Percentiles rank a stretch among this genome's conserved stretches.
Evolutionary conservation across 768 basidiomycete genomes (phyloP).

Genomic region (Leccinum olivaceopallidum): DNA sequence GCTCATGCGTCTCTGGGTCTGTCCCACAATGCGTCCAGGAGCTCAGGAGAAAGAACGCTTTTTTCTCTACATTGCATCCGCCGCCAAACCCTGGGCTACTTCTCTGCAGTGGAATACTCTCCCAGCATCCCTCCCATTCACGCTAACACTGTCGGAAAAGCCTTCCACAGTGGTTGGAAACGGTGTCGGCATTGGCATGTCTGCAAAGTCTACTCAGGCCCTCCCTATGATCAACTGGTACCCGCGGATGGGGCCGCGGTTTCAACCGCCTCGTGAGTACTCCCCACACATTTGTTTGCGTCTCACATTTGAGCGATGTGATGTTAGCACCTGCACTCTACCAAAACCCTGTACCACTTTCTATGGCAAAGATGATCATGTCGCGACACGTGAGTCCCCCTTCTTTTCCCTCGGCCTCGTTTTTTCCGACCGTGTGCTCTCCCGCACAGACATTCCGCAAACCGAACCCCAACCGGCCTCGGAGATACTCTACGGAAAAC

Average conservation of each 20-base stretch:
- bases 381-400: slow-evolving; percentile 45
- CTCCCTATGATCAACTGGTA: slow-evolving; percentile 26
- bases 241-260: slow-evolving; percentile 24
- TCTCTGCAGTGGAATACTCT: slow-evolving; percentile 30
- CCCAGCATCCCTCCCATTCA: slow-evolving; percentile 30
- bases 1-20: slow-evolving; percentile 30
- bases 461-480: slow-evolving; percentile 30
- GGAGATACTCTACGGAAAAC: slow-evolving; percentile 20
- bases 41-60: slow-evolving; percentile 18
- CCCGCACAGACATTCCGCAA: slow-evolving; percentile 34
- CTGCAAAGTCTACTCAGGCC: slow-evolving; percentile 13
- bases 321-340: slow-evolving; percentile 43
- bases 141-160: slow-evolving; percentile 26
- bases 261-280: slow-evolving; percentile 35
- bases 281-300: not conserved
- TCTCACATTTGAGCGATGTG: slow-evolving; percentile 1
- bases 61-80: not conserved
- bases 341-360: slow-evolving; percentile 42
- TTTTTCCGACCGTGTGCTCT: not conserved
- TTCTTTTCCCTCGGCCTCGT: slow-evolving; percentile 3
- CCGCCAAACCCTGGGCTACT: slow-evolving; percentile 15
- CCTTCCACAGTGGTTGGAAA: slow-evolving; percentile 10
- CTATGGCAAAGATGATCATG: slow-evolving; percentile 56
- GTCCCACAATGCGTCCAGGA: slow-evolving; percentile 16
- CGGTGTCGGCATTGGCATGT: slow-evolving; percentile 6